Conservation (phyloP, 371 early-diverging fungal genomes). For the Mucor sp. region DNA sequence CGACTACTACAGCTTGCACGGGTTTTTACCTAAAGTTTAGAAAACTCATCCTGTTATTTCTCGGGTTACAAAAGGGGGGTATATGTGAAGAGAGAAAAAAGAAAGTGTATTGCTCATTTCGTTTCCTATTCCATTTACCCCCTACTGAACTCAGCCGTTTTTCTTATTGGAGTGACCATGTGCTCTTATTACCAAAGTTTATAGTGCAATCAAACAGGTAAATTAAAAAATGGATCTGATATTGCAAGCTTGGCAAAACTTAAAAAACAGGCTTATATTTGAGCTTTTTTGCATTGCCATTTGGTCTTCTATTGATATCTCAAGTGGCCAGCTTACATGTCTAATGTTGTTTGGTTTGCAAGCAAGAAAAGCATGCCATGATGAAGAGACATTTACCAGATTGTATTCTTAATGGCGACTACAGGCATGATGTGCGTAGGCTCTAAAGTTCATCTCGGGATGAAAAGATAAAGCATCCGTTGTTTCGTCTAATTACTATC, state of each 20-base stretch:
- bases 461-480: too few species aligned
- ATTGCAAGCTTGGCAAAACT: background rate
- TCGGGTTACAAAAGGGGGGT: background rate
- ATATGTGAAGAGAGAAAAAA: background rate
- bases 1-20: background rate
- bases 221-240: background rate
- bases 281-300: background rate
- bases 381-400: too few species aligned
- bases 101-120: background rate
- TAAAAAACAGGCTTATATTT: background rate
- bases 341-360: background rate
- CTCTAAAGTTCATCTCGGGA: too few species aligned
- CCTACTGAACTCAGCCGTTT: background rate
- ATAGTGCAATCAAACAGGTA: background rate
- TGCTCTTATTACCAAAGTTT: background rate
- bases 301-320: background rate
- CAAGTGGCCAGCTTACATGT: background rate
- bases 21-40: constrained; percentile 34
- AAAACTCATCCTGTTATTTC: constrained; percentile 28
- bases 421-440: too few species aligned
- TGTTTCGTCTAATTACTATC: too few species aligned
- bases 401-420: too few species aligned
- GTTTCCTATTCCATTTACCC: background rate
- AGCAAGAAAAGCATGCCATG: too few species aligned
- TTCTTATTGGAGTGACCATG: background rate